Base-by-base conservation (phyloP, 1,139 yeast genomes). In the Yamadazyma epiphylla region DNA sequence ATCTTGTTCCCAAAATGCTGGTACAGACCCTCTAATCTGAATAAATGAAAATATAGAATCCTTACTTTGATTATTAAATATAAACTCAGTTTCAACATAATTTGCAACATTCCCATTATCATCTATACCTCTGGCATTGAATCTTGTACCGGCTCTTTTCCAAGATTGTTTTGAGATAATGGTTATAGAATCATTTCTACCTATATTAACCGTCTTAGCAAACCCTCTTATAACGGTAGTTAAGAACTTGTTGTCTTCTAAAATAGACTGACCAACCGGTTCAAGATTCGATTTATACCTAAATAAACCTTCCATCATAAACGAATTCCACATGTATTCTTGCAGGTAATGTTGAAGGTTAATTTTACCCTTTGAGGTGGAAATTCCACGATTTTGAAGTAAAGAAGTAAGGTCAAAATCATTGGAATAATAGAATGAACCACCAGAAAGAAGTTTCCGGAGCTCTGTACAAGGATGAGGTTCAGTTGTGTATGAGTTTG, bases 1-100 rank as follows among this genome's bases (percentile, higher is more conserved):
- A 48, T 89, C 97, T 54, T 94, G 99, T 53, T 94, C 98, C 98
- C 98, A 94, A 51, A 94, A 94, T 1, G 94, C 71, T 0, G 99
- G 98, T 3, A 91, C 91, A 11, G 95, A 84, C 3, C 99, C 99
- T 53, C 99, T 69, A 11, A 91, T 75, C 55, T 89, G 96, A 1
- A 84, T 77, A 53, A 80, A 89, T 2, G 96, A 78, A 51, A 77
- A 87, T 21, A 80, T 68, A 30, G 74, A 74, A 4, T 48, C 36
- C 22, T 52, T 53, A 8, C 62, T 42, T 9, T 65, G 60, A 2
- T 75, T 72, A 32, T 70, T 64, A 51, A 73, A 77, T 21, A 91
- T 80, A 27, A 87, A 73, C 54, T 94, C 99, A 0, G 97, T 86
- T 50, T 91, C 98, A 20, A 91, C 97, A 55, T 86, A 91, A 56